Base-by-base conservation (phyloP, 495 filamentous ascomycete species). In the Extremus antarcticus region DNA sequence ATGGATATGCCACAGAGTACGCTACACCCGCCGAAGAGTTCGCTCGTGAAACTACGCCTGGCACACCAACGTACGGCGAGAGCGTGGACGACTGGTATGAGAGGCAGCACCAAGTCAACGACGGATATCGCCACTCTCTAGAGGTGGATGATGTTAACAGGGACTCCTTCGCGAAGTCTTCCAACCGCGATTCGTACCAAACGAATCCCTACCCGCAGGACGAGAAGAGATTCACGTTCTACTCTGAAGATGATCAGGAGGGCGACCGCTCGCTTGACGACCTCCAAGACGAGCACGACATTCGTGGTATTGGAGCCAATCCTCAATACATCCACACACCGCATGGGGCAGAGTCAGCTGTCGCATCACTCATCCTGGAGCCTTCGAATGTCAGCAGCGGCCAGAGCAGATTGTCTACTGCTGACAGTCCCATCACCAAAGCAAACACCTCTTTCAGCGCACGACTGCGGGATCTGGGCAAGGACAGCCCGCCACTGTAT, bases 311-410 rank as follows among this genome's bases (percentile, higher is more conserved):
- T 23, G 84, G 77, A 29, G 78, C 82, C 29, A 94, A 88, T 57
- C 85, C 88, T 17, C 74, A 85, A 48, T 86, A 86, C 63, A 76
- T 90, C 1, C 81, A 86, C 48, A 78, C 76, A 4, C 83, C 82
- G 2, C 54, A 76, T n/a, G 84, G 76, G 7, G 83, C 91, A 3
- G 88, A 94, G 67, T 95, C 90, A 29, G 84, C 84, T 21, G 90
- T 95, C 32, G 90, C 90, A 11, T 94, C 88, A 8, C 74, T 96
- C 9, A 41, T 96, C 9, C 43, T 61, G 49, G 86, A 94, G 32
- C 85, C 83, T 9, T 91, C 89, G 1, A 75, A 83, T n/a, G 45
- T 88, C 16, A 85, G 78, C 1, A 58, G 61, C 48, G 53, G 55
- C 45, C 51, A 45, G 15, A 50, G 50, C 32, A 50, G 39, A 16